Evolutionary conservation across 176 grass and related monocot genomes (phyloP), one percentile per base, ranked within the genome.

Genomic region (Otatea glauca): DNA sequence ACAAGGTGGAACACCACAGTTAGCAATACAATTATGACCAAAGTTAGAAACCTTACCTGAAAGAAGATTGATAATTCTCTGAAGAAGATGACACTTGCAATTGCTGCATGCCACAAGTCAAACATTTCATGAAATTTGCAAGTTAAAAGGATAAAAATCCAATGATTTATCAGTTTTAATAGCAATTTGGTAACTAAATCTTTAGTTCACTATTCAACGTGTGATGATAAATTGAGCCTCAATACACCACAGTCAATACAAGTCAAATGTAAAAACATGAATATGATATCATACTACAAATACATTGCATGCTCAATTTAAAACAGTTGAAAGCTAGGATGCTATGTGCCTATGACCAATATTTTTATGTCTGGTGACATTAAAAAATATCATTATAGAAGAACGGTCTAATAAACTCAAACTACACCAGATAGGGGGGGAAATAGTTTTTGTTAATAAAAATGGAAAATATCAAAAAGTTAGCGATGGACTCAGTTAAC

Each of bases 11-110:
- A 81, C 2, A 59, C 60, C 20, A 61, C 23, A 68, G 37, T 42
- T 41, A 74, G 13, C 17, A 42, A 81, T 88, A 24, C 18, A 78
- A 35, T 68, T 11, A 50, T 43, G 20, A 37, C 4, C 25, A 35
- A 38, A 80, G 25, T 4, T 61, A 66, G 23, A 80, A 88, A 71
- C 4, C 43, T 60, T 85, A 94, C 92, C 84, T 88, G 68, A 29
- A 64, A 84, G 60, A 84, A 82, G 80, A 80, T 60, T 72, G 43
- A 81, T 45, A 86, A 67, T 68, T 90, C 87, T 61, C 76, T 87
- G 61, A 89, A 79, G 73, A 91, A 91, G 77, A 94, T 85, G 59
- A 91, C 66, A 35, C 21, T 68, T 39, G 89, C 68, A 89, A 94
- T 89, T 77, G 84, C 92, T 94, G 87, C 92, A 91, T 61, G 64